Evolutionary conservation across 2,329 filamentous ascomycete genomes (phyloP), one percentile per base, ranked within the genome.

Genomic region (Aspergillus ruber): DNA sequence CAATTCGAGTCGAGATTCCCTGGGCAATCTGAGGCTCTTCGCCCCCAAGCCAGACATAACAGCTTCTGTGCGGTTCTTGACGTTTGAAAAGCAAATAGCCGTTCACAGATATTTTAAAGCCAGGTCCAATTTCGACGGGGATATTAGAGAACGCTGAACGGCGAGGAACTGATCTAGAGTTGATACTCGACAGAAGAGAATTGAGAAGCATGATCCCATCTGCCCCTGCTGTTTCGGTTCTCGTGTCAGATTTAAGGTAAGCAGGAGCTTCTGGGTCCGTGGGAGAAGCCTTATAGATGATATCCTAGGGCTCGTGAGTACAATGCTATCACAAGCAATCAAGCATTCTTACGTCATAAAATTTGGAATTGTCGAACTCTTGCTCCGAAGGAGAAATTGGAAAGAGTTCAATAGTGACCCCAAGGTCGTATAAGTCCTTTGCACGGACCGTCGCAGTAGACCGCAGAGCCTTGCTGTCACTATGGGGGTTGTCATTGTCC

Each of bases 391-490:
- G 75, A 4, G 85, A 87, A 48, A 98, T 91, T 0, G 93, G 90
- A 57, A 97, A 98, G 0, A 98, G 74, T 60, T 97, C 91, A 50
- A 98, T 95, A 1, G 81, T 82, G 25, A 96, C 90, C 3, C 90
- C 90, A 23, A 97, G 75, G 63, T 98, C 93, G 63, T 96, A 97
- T 18, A 98, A 68, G 71, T 98, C 93, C 64, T 95, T 95, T 23
- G 93, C 93, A 45, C 90, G 82, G 4, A 93, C 88, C 6, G 88
- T 84, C 3, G 93, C 88, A 32, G 86, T 82, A 12, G 86, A 85
- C 45, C 85, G 83, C 25, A 85, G 75, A 6, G 79, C 75, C 68
- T 90, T 93, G 63, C 88, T 84, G 15, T 79, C 75, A 0, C 74
- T 72, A 63, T 94, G 88, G 3, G 93, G 93, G 54, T 90, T 79